Base-by-base conservation (phyloP, 2,329 filamentous ascomycete species). In the Fusarium sambucinum region DNA sequence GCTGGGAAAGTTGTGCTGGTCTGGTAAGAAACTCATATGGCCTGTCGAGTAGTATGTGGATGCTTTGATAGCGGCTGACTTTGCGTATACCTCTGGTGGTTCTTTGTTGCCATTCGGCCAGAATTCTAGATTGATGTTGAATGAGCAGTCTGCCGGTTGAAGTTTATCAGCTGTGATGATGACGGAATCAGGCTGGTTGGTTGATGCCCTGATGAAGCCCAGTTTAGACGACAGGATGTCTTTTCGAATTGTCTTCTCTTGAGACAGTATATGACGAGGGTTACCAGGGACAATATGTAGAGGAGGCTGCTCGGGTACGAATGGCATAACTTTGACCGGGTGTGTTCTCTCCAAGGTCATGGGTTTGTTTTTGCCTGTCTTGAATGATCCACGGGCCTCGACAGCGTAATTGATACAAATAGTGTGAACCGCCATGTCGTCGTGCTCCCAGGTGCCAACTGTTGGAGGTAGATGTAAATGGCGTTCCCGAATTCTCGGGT, bases 401-500 rank as follows among this genome's bases (percentile, higher is more conserved):
- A 73, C 60, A 1, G 58, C 61, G 11, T 73, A 73, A 1, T 50
- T 57, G 4, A 73, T 41, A 13, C 17, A 48, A 4, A 61, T 7
- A 0, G 63, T 63, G 11, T 72, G 66, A 5, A 71, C 68, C 4
- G 63, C 48, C 23, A 69, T 58, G 5, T 73, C 71, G n/a, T 69
- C 58, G 5, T 58, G 54, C 5, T 72, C 64, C 69, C 66, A 73
- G 1, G 53, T 37, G 6, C 71, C 71, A 17, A 72, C 12, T 2
- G 66, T 72, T 3, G 71, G 71, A 1, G 70, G 70, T 7, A 64
- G 25, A 3, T 60, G 63, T 12, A 70, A 40, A 23, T 73, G 70
- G 3, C 59, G 45, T n/a, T 70, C 63, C 3, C 55, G 40, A 1
- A 68, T 50, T 1, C 53, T 45, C 0, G 63, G n/a, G 3, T 56